Evolutionary conservation across 139 green algal species (phyloP).

Genomic region (Chlorella sp.): DNA sequence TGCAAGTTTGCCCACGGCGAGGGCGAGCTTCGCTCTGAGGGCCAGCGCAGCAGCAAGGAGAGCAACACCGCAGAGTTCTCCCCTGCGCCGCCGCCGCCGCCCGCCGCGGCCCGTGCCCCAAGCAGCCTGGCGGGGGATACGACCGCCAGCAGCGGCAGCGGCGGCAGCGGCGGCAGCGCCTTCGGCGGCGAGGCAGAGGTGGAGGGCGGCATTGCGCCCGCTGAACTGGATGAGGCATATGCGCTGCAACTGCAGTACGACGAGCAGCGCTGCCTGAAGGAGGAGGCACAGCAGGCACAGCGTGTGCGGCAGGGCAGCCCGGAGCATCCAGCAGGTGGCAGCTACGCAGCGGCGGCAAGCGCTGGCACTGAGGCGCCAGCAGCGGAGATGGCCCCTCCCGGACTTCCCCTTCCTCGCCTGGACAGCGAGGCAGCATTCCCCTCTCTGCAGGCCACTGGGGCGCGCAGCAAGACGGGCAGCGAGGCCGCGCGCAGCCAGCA

Average conservation of each 20-base stretch:
- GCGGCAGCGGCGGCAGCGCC: not conserved
- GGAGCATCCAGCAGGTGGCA: not conserved
- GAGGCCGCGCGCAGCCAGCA: not conserved
- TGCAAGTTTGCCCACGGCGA: constrained; percentile 26
- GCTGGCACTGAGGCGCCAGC: not conserved
- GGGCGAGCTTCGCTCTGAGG: not conserved
- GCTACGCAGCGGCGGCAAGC: not conserved
- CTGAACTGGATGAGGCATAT: not conserved
- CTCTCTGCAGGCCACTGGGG: not conserved
- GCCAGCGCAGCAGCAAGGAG: not conserved
- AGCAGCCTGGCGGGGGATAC: no score
- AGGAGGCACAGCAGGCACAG: not conserved
- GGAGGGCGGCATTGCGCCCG: not conserved
- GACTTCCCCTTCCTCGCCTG: not conserved
- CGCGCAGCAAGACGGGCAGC: no score
- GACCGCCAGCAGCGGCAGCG: not conserved
- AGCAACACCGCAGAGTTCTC: no score
- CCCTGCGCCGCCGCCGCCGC: no score
- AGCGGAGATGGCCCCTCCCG: not conserved
- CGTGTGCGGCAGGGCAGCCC: not conserved
- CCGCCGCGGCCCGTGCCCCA: no score
- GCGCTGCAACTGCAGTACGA: constrained; percentile 10
- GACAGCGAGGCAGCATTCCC: not conserved
- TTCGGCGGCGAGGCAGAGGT: not conserved
- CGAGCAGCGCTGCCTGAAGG: not conserved